Conservation (phyloP, 176 grass and related monocot genomes). For the Typha latifolia region DNA sequence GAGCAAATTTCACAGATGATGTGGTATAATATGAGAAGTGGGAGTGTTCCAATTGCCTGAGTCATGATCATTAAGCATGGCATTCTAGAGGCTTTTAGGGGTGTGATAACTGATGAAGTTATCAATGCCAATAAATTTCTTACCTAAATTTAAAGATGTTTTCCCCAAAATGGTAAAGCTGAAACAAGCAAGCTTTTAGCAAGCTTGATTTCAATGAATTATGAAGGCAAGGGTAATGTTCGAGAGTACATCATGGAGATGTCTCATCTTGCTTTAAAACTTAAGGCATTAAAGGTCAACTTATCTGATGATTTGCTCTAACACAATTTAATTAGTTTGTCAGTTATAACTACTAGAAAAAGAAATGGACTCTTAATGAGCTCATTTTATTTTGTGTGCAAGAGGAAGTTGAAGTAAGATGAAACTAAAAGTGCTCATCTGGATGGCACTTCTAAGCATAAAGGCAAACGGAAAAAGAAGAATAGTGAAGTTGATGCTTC, state of each 20-base stretch:
- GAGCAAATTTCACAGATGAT: not conserved
- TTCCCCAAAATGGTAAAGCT: not conserved
- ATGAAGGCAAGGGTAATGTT: not conserved
- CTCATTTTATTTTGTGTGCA: not conserved
- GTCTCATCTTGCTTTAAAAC: slow-evolving; percentile 1
- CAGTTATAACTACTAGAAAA: not conserved
- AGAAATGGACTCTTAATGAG: not conserved
- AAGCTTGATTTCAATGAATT: not conserved
- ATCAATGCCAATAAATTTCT: not conserved
- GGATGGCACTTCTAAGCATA: not conserved
- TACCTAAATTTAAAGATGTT: not conserved
- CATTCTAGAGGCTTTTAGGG: not conserved
- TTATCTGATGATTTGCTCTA: not conserved
- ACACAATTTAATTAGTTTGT: not conserved
- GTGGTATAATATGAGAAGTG: not conserved
- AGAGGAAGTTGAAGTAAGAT: not conserved
- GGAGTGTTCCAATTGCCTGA: not conserved
- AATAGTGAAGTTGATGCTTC: not conserved
- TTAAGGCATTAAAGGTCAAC: not conserved
- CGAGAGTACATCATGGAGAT: not conserved
- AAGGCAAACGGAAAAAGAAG: not conserved
- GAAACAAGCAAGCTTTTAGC: not conserved
- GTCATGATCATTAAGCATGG: not conserved
- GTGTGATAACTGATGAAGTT: not conserved
- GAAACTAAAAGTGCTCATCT: not conserved